phyloP scores from a whole-genome alignment of 768 basidiomycete genomes.

The Tulasnella calospora region DNA sequence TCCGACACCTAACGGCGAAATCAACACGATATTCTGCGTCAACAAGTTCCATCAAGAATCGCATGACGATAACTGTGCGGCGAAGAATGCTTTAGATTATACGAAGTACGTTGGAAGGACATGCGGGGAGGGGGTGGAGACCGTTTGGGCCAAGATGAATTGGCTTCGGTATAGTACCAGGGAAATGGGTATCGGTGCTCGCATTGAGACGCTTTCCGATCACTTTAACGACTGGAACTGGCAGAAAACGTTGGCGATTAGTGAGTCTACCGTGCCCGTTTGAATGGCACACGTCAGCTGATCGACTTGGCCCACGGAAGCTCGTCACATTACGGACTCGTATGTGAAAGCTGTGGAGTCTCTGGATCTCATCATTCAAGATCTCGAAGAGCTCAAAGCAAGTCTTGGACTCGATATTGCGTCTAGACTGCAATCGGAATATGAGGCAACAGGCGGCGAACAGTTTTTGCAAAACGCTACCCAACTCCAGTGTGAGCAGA shows the following conservation, averaged over 20 bases:
- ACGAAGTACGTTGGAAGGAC: neutral
- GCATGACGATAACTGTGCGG: too few relatives aligned
- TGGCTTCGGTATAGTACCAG: too few relatives aligned
- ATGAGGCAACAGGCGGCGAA: neutral
- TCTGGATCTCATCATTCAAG: neutral
- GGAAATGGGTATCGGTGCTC: neutral
- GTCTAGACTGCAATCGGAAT: neutral
- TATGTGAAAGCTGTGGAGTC: neutral
- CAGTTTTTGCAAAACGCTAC: neutral
- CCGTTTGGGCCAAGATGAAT: neutral
- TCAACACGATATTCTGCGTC: neutral
- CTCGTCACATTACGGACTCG: neutral
- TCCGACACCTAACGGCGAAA: neutral
- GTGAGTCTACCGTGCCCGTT: neutral
- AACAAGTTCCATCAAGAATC: too few relatives aligned
- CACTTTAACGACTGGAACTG: neutral
- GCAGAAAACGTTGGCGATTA: neutral
- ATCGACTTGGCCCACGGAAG: neutral
- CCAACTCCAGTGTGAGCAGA: neutral
- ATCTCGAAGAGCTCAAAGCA: neutral
- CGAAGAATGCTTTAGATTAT: neutral
- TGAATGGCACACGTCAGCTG: neutral
- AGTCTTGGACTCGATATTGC: neutral
- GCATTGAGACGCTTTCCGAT: neutral
- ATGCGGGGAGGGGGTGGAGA: neutral